Base-by-base conservation (phyloP, 2,329 filamentous ascomycete species). In the Colletotrichum cordylinicola region DNA sequence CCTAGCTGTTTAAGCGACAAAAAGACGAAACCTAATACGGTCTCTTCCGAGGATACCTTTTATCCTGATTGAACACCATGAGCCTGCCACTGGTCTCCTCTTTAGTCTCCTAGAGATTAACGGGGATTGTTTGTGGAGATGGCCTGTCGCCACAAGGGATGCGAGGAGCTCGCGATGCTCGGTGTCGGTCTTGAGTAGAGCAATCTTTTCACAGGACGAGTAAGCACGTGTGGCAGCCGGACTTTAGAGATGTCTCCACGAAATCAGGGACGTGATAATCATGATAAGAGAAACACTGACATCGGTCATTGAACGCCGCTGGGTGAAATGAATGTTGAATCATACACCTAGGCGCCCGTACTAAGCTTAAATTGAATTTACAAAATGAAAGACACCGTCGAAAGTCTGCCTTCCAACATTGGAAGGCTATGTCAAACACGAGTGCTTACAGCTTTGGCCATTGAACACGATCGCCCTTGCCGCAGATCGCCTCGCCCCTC, bases 241-340 rank as follows among this genome's bases (percentile, higher is more conserved):
- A 12, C 2, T 37, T 16, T 8, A 16, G 13, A 10, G 1, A n/a
- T 5, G 10, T 43, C 39, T 2, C 39, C 39, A 9, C 39, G 39
- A 18, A n/a, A n/a, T 43, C 39, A 3, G 39, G n/a, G 9, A 43
- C 4, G 39, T 4, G 39, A 6, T n/a, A 12, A n/a, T 6, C 18
- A 6, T 1, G 1, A 0, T 43, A 9, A 1, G 5, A 43, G 2
- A 12, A 43, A n/a, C 4, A n/a, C 1, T 43, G 1, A 3, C 9
- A 12, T 43, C n/a, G 39, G 18, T n/a, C 0, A n/a, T n/a, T n/a
- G 0, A 12, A 0, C 9, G 39, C 9, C 18, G 39, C 18, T 12
- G 18, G 18, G 39, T 43, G n/a, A 13, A 21, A 21, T 52, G 3
- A 13, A 52, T 52, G n/a, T 21, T 52, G 43, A 21, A 52, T 52